Evolutionary conservation across 257 asterid genomes (phyloP), one percentile per base, ranked within the genome.

Genomic region (Gardenia jasminoides): DNA sequence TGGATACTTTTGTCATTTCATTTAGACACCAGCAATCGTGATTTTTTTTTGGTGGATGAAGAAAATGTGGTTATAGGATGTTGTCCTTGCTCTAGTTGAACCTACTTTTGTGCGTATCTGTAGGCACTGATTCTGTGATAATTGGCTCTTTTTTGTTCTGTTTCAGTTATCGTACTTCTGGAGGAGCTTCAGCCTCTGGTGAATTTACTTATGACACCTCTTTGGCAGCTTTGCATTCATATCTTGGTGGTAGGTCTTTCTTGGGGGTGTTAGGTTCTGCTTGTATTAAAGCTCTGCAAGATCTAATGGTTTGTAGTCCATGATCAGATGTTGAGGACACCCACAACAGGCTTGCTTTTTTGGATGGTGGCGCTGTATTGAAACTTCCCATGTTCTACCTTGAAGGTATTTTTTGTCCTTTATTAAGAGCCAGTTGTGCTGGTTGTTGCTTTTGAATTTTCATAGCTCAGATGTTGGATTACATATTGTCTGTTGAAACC

Each of bases 321-420:
- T 71, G 72, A 64, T 72, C 92, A 93, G 98, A 93, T 78, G 97
- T 94, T 67, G 98, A 94, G 74, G 96, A 94, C 85, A 91, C 96
- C 48, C 94, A 89, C 81, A 88, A 88, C 75, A 89, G 94, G 92
- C 67, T 88, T 84, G 84, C 97, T 39, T 94, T 92, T 85, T 81
- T 92, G 93, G 97, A 92, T 50, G 98, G 97, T 68, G 98, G 98
- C 56, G 92, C 91, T 80, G 88, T 89, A 76, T 76, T 91, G 83
- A 89, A 83, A 68, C 88, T 94, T 83, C 96, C 98, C 71, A 82
- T 92, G 76, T 87, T 94, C 78, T 87, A 88, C 81, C 93, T 94
- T 70, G 94, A 92, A 88, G 97, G 97, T 94, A 84, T 69, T 52
- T 82, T 76, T 72, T 56, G 69, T 48, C 36, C 24, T 44, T 50